Conservation (phyloP, 2,329 filamentous ascomycete species). For the Fusarium concolor region DNA sequence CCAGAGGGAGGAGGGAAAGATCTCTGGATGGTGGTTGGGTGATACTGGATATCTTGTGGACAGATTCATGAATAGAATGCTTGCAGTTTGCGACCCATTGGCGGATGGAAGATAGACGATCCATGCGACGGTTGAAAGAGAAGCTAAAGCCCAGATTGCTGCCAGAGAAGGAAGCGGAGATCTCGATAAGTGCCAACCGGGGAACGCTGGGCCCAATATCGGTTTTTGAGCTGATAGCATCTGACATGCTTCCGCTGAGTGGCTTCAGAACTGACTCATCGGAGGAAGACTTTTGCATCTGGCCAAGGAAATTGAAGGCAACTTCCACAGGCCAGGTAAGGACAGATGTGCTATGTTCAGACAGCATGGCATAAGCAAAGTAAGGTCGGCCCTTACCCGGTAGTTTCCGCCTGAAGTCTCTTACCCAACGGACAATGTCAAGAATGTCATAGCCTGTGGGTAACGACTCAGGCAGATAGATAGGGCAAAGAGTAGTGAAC, state of each 20-base stretch:
- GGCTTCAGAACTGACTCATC: constrained; percentile 18
- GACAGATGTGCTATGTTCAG: background rate
- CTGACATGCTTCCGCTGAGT: background rate
- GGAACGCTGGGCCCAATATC: constrained; percentile 28
- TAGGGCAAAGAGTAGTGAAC: constrained; percentile 50
- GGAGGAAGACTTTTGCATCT: constrained; percentile 5
- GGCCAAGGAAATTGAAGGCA: constrained; percentile 39
- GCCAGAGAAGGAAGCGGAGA: constrained; percentile 15
- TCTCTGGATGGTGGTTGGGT: background rate
- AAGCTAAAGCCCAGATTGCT: constrained; percentile 12
- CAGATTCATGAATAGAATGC: background rate
- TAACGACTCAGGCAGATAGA: constrained; percentile 34
- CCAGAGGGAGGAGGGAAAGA: constrained; percentile 23
- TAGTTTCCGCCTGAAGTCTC: constrained; percentile 38
- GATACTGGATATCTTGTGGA: too few relatives aligned
- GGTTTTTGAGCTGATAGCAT: constrained; percentile 7
- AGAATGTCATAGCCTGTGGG: constrained; percentile 14
- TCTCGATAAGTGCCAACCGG: constrained; percentile 34
- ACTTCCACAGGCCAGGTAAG: constrained; percentile 22
- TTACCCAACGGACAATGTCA: constrained; percentile 34
- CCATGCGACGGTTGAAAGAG: constrained; percentile 25
- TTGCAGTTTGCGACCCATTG: background rate
- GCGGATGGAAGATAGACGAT: background rate
- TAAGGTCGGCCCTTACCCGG: constrained; percentile 40
- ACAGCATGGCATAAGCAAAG: constrained; percentile 23